Percentiles rank a stretch among this genome's conserved stretches.
Conservation (phyloP, 2,329 filamentous ascomycete species). For the Fusarium circinatum region DNA sequence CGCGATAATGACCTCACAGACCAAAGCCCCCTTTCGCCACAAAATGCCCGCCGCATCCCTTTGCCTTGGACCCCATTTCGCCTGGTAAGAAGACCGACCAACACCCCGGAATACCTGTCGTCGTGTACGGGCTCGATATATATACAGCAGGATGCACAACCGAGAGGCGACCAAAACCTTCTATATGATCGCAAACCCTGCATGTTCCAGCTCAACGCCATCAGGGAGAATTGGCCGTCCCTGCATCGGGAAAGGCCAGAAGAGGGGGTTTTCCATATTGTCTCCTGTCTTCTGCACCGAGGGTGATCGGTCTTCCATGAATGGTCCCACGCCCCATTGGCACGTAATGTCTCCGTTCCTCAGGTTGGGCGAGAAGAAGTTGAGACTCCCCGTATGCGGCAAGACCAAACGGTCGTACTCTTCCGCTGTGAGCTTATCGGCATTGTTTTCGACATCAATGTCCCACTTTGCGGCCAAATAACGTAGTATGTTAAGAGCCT, state of each 20-base stretch:
- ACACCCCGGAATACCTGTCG: not conserved
- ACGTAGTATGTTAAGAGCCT: constrained; percentile 68
- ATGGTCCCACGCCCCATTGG: constrained; percentile 52
- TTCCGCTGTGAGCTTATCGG: constrained; percentile 43
- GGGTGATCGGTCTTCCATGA: constrained; percentile 16
- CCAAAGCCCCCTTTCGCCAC: constrained; percentile 13
- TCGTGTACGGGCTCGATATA: not conserved
- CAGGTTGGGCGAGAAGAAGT: constrained; percentile 66
- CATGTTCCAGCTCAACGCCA: constrained; percentile 59
- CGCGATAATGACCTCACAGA: constrained; percentile 1
- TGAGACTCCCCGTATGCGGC: constrained; percentile 63
- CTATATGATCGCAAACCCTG: constrained; percentile 59
- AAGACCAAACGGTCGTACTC: constrained; percentile 57
- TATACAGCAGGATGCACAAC: not conserved
- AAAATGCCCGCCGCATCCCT: constrained; percentile 7
- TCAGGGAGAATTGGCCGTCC: constrained; percentile 64
- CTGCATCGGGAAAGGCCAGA: constrained; percentile 71
- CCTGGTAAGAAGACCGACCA: constrained; percentile 2
- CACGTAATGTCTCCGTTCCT: constrained; percentile 59
- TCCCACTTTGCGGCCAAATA: constrained; percentile 69
- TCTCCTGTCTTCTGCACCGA: constrained; percentile 47
- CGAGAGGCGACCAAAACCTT: not conserved
- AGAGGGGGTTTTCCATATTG: constrained; percentile 63
- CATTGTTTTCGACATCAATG: constrained; percentile 60
- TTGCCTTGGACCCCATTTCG: constrained; percentile 7